Percentiles rank a stretch among this genome's conserved stretches.
These are phyloP conservation scores for Medicago lupulina DNA, from an alignment of 306 rosid genomes.

Conservation along the genomic window DNA sequence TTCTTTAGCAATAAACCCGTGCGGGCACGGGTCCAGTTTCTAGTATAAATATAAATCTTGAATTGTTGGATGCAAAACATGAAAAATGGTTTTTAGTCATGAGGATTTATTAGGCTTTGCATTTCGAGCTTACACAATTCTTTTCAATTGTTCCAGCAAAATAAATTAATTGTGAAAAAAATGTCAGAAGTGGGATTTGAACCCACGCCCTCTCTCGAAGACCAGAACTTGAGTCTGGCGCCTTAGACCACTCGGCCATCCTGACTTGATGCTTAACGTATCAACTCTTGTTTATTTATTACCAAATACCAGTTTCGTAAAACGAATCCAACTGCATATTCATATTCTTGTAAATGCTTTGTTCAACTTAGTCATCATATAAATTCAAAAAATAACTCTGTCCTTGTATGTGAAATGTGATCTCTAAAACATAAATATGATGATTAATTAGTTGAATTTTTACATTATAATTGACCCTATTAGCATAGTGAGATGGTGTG, in stretches of 20 bases:
- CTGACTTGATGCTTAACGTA: background rate
- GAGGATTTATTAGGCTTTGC: no score
- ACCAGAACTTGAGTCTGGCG: conserved; percentile 50
- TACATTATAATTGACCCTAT: background rate
- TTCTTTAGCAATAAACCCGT: no score
- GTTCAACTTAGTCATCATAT: background rate
- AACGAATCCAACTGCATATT: accelerated
- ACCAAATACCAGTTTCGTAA: background rate
- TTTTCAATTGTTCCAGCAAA: background rate
- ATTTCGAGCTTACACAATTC: no score
- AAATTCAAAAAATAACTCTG: no score
- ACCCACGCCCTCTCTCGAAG: conserved; percentile 46
- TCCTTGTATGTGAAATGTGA: background rate
- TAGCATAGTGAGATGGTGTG: background rate
- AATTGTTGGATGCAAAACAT: no score
- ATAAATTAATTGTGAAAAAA: background rate
- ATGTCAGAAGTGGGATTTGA: conserved; percentile 48
- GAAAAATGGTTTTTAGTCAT: no score
- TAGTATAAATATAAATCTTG: no score
- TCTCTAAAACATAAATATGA: background rate
- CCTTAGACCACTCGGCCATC: conserved; percentile 55
- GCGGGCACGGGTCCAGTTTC: no score
- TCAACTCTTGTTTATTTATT: accelerated
- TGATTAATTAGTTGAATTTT: background rate
- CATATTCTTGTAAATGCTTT: background rate